phyloP scores from a whole-genome alignment of 306 rosid genomes.

The Cucurbita maxima region DNA sequence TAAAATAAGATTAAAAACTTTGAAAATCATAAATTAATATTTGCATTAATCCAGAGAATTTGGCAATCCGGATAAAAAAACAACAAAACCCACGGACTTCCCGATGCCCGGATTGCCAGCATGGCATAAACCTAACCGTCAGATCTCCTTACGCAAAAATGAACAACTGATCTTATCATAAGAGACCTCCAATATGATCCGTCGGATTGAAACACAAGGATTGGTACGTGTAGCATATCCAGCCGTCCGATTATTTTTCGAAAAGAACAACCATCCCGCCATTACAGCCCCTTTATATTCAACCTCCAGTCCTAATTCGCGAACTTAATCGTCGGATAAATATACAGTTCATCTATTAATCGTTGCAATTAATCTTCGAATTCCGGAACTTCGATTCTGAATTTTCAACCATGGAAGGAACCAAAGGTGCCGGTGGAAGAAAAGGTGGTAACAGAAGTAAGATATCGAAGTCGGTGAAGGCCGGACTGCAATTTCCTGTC shows the following conservation, averaged over 20 bases:
- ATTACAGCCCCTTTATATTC: neutral
- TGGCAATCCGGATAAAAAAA: neutral
- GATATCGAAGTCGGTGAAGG: neutral
- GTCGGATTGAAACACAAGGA: neutral
- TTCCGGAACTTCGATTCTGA: neutral
- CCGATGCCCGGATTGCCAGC: neutral
- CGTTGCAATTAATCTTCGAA: too few species aligned
- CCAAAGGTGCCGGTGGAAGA: slow-evolving; percentile 1
- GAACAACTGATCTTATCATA: neutral
- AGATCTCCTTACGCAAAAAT: neutral
- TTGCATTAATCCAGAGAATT: neutral
- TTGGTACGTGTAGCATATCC: neutral
- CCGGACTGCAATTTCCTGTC: neutral
- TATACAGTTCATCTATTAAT: too few species aligned
- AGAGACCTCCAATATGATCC: neutral
- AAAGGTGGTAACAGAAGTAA: neutral
- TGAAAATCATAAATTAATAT: neutral
- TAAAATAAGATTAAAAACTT: too few species aligned
- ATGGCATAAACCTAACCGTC: neutral
- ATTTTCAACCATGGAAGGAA: neutral
- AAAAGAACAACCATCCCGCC: slow-evolving; percentile 3
- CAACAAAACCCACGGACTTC: neutral
- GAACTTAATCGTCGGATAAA: neutral
- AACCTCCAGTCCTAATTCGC: neutral
- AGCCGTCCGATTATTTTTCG: neutral